phyloP scores from a whole-genome alignment of 1,139 yeast species.

The Geotrichum cucujoidarum region DNA sequence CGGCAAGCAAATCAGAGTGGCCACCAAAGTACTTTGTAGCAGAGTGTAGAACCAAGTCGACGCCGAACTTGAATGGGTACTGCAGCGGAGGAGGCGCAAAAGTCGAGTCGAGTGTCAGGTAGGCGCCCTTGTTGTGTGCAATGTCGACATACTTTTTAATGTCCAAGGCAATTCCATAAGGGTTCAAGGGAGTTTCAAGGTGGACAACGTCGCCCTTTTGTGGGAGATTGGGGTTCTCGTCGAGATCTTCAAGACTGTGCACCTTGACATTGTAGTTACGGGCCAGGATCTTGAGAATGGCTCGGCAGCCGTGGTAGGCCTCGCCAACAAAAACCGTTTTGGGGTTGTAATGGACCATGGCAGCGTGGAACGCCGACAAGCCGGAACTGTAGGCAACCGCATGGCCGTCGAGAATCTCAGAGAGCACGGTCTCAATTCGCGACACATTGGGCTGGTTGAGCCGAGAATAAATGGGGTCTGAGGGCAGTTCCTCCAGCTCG shows the following conservation, averaged over 20 bases:
- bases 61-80: constrained; percentile 74
- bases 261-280: constrained; percentile 58
- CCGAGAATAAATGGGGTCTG: constrained; percentile 55
- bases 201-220: constrained; percentile 72
- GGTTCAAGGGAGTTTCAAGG: constrained; percentile 84
- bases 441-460: constrained; percentile 65
- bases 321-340: constrained; percentile 69
- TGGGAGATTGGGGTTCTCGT: constrained; percentile 49
- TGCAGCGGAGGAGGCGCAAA: constrained; percentile 92
- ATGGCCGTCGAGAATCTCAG: constrained; percentile 48
- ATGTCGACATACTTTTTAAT: constrained; percentile 55
- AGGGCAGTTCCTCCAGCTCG: constrained; percentile 35
- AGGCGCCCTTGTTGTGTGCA: constrained; percentile 69
- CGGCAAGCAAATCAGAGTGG: constrained; percentile 86
- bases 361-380: constrained; percentile 72
- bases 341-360: constrained; percentile 67
- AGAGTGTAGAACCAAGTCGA: constrained; percentile 80
- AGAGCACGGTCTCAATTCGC: constrained; percentile 64
- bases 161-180: constrained; percentile 67
- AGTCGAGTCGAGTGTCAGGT: constrained; percentile 72
- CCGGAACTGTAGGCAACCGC: constrained; percentile 74
- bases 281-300: constrained; percentile 56
- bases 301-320: constrained; percentile 82
- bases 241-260: constrained; percentile 47
- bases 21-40: constrained; percentile 93